Evolutionary conservation across 192 early-diverging fungal genomes (phyloP), one percentile per base, ranked within the genome.

Genomic region (Helicostylum pulchrum): DNA sequence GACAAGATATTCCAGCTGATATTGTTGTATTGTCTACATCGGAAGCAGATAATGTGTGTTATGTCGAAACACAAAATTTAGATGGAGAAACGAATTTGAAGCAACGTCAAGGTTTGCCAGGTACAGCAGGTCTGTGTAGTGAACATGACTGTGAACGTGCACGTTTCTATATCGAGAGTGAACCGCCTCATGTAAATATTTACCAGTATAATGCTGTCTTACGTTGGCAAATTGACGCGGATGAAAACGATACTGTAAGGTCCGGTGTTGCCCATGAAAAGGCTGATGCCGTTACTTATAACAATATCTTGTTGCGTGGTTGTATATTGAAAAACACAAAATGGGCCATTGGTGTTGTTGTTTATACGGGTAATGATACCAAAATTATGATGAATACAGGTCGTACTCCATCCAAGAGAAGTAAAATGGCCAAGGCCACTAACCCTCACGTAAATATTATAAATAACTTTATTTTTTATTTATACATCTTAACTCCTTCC

Each of bases 11-110:
- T 44, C 97, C 97, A 0, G 97, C 93, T 1, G 97, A 99, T 77
- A 67, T 98, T 26, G 75, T 97, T 17, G 83, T 97, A 71, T 80
- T 99, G 7, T 81, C 86, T 6, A 87, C 93, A 12, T 92, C 89
- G 21, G 97, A 94, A 53, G 77, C 83, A 3, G 92, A 94, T 63
- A 86, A 87, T 48, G 70, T 90, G 0, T 95, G 93, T 61, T 97
- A 91, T 74, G 83, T 96, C n/a, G 97, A 99, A 75, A 99, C 97
- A 0, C 96, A 99, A 66, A 95, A 97, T 68, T 82, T 99, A 43
- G 97, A 99, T 63, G 97, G 97, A 61, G 97, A 99, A 71, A 99
- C 97, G 7, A 99, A 97, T 67, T 79, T 99, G 34, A 99, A 99
- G 76, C 85, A 92, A 30, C 88, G 92, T 49, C 80, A 87, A 47